These are phyloP conservation scores for Beauveria sp. DNA, from an alignment of 2,329 filamentous ascomycete genomes.

Conservation along the genomic window DNA sequence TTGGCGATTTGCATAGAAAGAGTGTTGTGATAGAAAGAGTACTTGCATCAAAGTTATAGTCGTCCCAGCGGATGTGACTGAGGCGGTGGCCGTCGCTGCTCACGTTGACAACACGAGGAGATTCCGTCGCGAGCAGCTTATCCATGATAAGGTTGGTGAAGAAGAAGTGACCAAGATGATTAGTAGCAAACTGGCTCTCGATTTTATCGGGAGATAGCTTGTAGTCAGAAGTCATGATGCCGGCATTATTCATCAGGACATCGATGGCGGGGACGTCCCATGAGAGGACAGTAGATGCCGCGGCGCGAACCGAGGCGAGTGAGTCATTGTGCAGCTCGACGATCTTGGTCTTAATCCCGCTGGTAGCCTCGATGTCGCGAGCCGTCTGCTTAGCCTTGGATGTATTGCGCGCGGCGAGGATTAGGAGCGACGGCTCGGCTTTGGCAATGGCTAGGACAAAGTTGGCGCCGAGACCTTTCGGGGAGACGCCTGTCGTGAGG, in stretches of 20 bases:
- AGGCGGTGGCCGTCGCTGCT: conserved; percentile 36
- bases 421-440: conserved; percentile 28
- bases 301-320: conserved; percentile 29
- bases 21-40: conserved; percentile 21
- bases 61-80: conserved; percentile 33
- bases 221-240: conserved; percentile 31
- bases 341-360: conserved; percentile 23
- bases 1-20: conserved; percentile 2
- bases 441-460: conserved; percentile 27
- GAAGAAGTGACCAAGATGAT: conserved; percentile 32
- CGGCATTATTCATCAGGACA: conserved; percentile 36
- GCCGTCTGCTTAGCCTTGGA: conserved; percentile 29
- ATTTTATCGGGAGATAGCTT: conserved; percentile 28
- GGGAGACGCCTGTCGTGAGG: conserved; percentile 29
- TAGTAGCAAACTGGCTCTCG: conserved; percentile 30
- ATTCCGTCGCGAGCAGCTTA: conserved; percentile 20
- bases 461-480: conserved; percentile 24
- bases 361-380: conserved; percentile 22
- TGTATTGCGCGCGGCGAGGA: conserved; percentile 32
- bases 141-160: conserved; percentile 29
- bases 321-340: conserved; percentile 31
- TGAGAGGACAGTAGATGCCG: conserved; percentile 28
- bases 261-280: conserved; percentile 30
- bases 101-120: conserved; percentile 34
- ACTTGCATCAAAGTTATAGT: conserved; percentile 33